Percentiles rank a stretch among this genome's conserved stretches.
These are phyloP conservation scores for Amauroascus niger DNA, from an alignment of 2,329 filamentous ascomycete genomes.

Conservation along the genomic window DNA sequence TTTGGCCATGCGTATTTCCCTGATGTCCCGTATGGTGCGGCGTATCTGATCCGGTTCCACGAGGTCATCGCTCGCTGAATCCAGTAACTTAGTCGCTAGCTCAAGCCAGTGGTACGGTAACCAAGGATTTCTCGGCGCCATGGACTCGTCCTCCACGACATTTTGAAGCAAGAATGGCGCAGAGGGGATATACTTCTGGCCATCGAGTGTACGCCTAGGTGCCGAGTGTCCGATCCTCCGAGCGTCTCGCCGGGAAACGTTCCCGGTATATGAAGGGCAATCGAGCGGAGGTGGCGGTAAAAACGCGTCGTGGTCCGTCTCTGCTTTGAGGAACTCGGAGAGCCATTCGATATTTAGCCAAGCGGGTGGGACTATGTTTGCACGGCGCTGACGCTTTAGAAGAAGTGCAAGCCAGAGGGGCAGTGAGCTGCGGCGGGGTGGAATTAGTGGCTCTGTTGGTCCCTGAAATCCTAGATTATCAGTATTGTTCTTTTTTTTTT, in stretches of 20 bases:
- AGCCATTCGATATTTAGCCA: slow-evolving; percentile 78
- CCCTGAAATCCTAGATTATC: slow-evolving; percentile 48
- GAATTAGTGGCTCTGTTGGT: slow-evolving; percentile 62
- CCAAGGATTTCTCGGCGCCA: slow-evolving; percentile 29
- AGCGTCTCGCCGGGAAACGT: slow-evolving; percentile 23
- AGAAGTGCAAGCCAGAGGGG: slow-evolving; percentile 93
- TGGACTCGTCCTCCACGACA: slow-evolving; percentile 44
- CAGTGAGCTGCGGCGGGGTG: slow-evolving; percentile 67
- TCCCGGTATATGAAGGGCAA: slow-evolving; percentile 20
- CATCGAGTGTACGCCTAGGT: slow-evolving; percentile 30
- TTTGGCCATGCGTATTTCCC: slow-evolving; percentile 84
- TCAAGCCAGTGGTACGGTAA: slow-evolving; percentile 96
- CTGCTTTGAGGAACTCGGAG: slow-evolving; percentile 65
- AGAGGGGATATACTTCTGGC: slow-evolving; percentile 38
- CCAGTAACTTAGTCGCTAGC: slow-evolving; percentile 74
- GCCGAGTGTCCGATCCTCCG: slow-evolving; percentile 21
- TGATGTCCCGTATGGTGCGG: slow-evolving; percentile 65
- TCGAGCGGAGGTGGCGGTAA: slow-evolving; percentile 64
- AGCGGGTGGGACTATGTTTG: slow-evolving; percentile 81
- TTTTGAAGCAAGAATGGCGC: slow-evolving; percentile 73
- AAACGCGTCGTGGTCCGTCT: slow-evolving; percentile 66
- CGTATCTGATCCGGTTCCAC: slow-evolving; percentile 63
- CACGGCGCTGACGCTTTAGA: slow-evolving; percentile 85
- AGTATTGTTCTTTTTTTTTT: background rate
- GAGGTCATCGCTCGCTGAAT: slow-evolving; percentile 76